Conservation (phyloP, 805 yeast species). For the Vanderwaltozyma verrucispora region DNA sequence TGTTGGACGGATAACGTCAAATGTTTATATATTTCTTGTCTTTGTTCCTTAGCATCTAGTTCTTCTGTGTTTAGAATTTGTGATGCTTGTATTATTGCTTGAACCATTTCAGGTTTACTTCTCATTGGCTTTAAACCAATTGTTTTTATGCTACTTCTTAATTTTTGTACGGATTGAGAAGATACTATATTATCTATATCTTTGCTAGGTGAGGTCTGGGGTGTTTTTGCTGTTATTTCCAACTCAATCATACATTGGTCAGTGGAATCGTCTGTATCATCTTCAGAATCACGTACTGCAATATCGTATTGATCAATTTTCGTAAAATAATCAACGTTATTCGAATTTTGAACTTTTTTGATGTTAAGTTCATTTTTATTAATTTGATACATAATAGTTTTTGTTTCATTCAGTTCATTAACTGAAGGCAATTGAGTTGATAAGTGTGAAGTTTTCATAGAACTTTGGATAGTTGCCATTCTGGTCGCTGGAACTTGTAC, state of each 20-base stretch:
- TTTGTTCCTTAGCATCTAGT: conserved; percentile 6
- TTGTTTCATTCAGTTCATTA: background rate
- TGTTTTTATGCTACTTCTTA: conserved; percentile 14
- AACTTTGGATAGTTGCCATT: conserved; percentile 10
- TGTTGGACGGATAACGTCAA: conserved; percentile 14
- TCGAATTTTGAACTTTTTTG: background rate
- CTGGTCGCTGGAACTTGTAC: conserved; percentile 28
- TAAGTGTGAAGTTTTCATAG: background rate
- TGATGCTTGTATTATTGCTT: conserved; percentile 22
- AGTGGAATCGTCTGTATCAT: background rate
- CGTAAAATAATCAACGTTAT: background rate
- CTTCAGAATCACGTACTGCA: conserved; percentile 2
- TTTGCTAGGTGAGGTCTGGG: background rate
- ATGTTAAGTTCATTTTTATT: background rate
- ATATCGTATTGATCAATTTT: background rate
- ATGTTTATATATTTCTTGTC: conserved; percentile 13
- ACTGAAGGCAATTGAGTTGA: background rate
- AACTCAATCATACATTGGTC: background rate
- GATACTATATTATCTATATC: conserved; percentile 2
- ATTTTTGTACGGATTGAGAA: conserved; percentile 19
- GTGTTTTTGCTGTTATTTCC: background rate
- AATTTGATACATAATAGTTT: background rate
- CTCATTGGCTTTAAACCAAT: conserved; percentile 24
- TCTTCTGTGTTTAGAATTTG: conserved; percentile 11
- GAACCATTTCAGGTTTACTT: conserved; percentile 21